Base-by-base conservation (phyloP, 352 stramenopile genomes). In the Halophytophthora batemanensis region DNA sequence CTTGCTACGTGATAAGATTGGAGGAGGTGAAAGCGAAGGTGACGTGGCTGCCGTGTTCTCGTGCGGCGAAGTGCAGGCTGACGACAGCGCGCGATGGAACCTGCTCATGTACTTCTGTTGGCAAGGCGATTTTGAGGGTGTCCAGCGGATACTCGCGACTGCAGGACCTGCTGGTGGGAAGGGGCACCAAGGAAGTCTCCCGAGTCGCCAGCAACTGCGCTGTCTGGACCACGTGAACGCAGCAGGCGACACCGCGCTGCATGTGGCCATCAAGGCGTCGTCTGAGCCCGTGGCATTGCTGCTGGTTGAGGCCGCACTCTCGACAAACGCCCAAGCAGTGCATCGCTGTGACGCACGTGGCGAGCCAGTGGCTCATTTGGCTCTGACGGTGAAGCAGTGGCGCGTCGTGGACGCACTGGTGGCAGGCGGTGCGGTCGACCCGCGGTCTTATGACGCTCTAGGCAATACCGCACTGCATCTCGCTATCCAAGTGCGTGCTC, bases 101-200 rank as follows among this genome's bases (percentile, higher is more conserved):
- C 48, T 92, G 38, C 60, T 89, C 17, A 87, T 90, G 79, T 90
- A 79, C 48, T 69, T 85, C 6, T 75, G 77, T 35, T 68, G 55
- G 28, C 53, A 75, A 3, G 73, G 74, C 0, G 71, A 92, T 31
- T 23, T 89, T 5, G 60, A 73, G 10, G 46, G 60, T 7, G 66
- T 82, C 2, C 56, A 72, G 6, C 50, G 61, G 11, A 57, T 87
- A 14, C 47, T 69, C 10, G 40, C 42, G 36, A 42, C 65, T 43
- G 53, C 50, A 10, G 61, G 61, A 48, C 33, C 29, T 50, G 40
- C 31, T 43, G 39, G 23, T 18, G 23, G 41, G 40, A 36, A 50
- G n/a, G 56, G 56, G 29, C 56, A 33, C 36, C 45, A 61, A 57
- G 48, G 50, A 18, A 59, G 61, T n/a, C 36, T 44, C 18, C 62